Percentiles rank a stretch among this genome's conserved stretches.
These are phyloP conservation scores for Chaetomium olivaceum DNA, from an alignment of 2,329 filamentous ascomycete species.

Conservation along the genomic window DNA sequence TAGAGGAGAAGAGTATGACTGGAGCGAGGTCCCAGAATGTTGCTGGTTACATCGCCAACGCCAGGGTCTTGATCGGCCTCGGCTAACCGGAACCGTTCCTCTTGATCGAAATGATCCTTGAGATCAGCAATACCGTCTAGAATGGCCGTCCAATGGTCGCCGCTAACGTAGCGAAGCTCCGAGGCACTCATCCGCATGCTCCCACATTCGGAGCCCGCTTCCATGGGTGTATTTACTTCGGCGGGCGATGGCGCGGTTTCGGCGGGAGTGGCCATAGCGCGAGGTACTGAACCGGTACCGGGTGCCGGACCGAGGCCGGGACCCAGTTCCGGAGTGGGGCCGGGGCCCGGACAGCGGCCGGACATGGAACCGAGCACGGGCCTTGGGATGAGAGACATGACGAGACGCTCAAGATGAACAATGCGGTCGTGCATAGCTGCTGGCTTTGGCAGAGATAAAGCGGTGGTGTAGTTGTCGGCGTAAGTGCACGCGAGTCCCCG, in stretches of 20 bases:
- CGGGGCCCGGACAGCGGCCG: background rate
- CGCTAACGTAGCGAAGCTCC: slow-evolving; percentile 39
- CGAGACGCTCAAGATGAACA: slow-evolving; percentile 22
- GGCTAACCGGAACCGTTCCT: slow-evolving; percentile 15
- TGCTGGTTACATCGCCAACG: slow-evolving; percentile 4
- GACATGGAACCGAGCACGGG: background rate
- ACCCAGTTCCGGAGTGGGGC: background rate
- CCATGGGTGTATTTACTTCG: background rate
- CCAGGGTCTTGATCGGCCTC: background rate
- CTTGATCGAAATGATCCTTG: slow-evolving; percentile 39
- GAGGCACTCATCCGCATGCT: slow-evolving; percentile 35
- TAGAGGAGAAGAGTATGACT: slow-evolving; percentile 37
- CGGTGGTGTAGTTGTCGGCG: background rate
- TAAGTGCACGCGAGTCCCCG: slow-evolving; percentile 22
- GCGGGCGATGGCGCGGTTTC: background rate
- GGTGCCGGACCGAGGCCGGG: background rate
- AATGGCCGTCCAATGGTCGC: slow-evolving; percentile 45
- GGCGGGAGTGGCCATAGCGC: background rate
- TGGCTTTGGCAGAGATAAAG: background rate
- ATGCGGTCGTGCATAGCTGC: slow-evolving; percentile 22
- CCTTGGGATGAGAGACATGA: slow-evolving; percentile 15
- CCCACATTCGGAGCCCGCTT: slow-evolving; percentile 33
- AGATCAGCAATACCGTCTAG: slow-evolving; percentile 45
- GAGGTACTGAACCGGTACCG: background rate
- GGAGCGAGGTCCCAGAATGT: background rate